Percentiles rank a stretch among this genome's conserved stretches.
These are phyloP conservation scores for Uronychia binucleata DNA, from an alignment of 73 alveolate genomes.

Conservation along the genomic window DNA sequence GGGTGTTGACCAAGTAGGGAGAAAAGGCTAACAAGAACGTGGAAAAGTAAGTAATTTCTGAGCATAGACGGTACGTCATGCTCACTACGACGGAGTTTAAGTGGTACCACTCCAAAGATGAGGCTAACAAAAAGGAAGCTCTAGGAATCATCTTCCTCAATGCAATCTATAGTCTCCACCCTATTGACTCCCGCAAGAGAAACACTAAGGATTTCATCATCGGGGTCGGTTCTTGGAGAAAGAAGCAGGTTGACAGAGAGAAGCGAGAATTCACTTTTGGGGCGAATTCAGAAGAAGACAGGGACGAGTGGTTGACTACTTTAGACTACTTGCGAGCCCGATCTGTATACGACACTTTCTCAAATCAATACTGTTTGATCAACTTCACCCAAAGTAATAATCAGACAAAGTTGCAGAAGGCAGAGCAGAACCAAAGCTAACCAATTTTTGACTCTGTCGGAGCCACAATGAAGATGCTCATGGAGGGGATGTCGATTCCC, in stretches of 20 bases:
- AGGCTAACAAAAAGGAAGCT: slow-evolving; percentile 30
- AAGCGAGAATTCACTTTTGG: slow-evolving; percentile 67
- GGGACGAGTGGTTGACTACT: slow-evolving; percentile 67
- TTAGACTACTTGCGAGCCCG: slow-evolving; percentile 56
- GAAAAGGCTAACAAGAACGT: slow-evolving; percentile 50
- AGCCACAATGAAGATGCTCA: not conserved
- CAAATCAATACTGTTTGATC: slow-evolving; percentile 34
- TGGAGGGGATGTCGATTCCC: not conserved
- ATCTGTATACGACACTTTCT: slow-evolving; percentile 54
- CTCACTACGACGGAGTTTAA: slow-evolving; percentile 35
- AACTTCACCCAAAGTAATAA: slow-evolving; percentile 22
- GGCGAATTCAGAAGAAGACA: slow-evolving; percentile 46
- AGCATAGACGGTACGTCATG: slow-evolving; percentile 22
- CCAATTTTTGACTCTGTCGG: not conserved
- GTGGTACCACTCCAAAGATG: slow-evolving; percentile 67
- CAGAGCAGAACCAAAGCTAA: not conserved
- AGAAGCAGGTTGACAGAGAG: slow-evolving; percentile 46
- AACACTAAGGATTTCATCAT: slow-evolving; percentile 50
- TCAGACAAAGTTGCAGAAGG: not conserved
- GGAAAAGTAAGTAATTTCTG: not conserved
- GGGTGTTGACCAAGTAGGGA: slow-evolving; percentile 60
- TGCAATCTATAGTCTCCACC: slow-evolving; percentile 39
- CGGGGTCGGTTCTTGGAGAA: slow-evolving; percentile 61
- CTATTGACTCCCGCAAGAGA: slow-evolving; percentile 26
- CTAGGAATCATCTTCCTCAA: slow-evolving; percentile 46